Evolutionary conservation across 2,329 filamentous ascomycete species (phyloP), one percentile per base, ranked within the genome.

Genomic region (Penicillium sp.): DNA sequence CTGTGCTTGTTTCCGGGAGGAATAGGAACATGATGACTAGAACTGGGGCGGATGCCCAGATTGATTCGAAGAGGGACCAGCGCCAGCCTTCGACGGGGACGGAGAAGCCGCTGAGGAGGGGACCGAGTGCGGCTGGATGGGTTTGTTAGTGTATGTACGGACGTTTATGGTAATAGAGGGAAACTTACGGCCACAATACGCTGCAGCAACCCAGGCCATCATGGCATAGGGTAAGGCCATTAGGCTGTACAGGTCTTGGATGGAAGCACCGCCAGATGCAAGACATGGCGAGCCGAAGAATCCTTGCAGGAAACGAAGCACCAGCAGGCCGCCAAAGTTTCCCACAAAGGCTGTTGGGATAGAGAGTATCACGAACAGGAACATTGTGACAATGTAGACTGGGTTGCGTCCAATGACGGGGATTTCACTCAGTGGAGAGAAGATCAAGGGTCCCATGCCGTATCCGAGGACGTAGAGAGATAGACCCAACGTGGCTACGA

Each of bases 221-320:
- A 86, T 72, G 3, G 77, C 76, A 54, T 82, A 85, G 0, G 82
- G 81, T 0, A 85, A 66, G 29, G 78, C 73, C 58, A 79, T 71
- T 14, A 81, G 64, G 36, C 73, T 77, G 59, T 80, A 82, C 54
- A 75, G 66, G 43, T 77, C 75, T 27, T 66, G 64, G 49, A 76
- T 69, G 10, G 69, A 71, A 1, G 76, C 76, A 6, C 73, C 75
- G 4, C 75, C 76, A 6, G 78, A 85, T 0, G 84, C 83, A 7
- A 88, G 69, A 63, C 80, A 83, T 0, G 84, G 84, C 7, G 77
- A 80, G 8, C 83, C 83, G 56, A 86, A 83, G 73, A 86, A 83
- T 1, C 82, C 83, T 51, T 81, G 80, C 3, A 86, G 66, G 67
- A 86, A 86, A 1, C 83, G 77, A 2, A 84, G 72, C 2, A 85